Conservation (phyloP, 345 rosid species). For the Mallotus nudiflorus region DNA sequence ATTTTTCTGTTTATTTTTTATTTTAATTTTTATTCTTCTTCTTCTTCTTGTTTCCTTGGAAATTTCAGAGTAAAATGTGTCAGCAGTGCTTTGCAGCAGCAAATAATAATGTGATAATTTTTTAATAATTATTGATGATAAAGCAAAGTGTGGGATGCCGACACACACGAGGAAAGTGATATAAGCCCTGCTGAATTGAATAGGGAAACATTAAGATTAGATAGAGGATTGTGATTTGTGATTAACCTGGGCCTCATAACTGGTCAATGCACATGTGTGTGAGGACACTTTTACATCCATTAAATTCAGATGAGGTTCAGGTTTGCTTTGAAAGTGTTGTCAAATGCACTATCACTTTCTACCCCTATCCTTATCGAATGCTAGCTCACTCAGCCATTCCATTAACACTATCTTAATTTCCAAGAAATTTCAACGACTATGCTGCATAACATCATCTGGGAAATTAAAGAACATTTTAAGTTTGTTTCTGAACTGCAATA, state of each 20-base stretch:
- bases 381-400: no score
- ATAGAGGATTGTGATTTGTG: constrained; percentile 17
- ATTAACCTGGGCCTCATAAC: constrained; percentile 4
- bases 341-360: constrained; percentile 19
- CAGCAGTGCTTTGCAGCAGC: background rate
- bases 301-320: constrained; percentile 25
- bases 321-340: constrained; percentile 17
- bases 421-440: background rate
- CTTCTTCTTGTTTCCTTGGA: background rate
- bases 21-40: no score
- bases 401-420: background rate
- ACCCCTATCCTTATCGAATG: constrained; percentile 7
- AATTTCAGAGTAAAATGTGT: background rate
- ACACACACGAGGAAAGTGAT: background rate
- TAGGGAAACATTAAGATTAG: no score
- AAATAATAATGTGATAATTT: background rate
- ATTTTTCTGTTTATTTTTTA: no score
- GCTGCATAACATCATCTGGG: no score
- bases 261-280: background rate
- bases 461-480: background rate
- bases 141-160: constrained; percentile 18
- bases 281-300: background rate
- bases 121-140: background rate
- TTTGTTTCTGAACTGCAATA: no score
- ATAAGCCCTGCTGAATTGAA: background rate